phyloP scores from a whole-genome alignment of 2,329 filamentous ascomycete species.

The Ceratocystis eucalypticola region DNA sequence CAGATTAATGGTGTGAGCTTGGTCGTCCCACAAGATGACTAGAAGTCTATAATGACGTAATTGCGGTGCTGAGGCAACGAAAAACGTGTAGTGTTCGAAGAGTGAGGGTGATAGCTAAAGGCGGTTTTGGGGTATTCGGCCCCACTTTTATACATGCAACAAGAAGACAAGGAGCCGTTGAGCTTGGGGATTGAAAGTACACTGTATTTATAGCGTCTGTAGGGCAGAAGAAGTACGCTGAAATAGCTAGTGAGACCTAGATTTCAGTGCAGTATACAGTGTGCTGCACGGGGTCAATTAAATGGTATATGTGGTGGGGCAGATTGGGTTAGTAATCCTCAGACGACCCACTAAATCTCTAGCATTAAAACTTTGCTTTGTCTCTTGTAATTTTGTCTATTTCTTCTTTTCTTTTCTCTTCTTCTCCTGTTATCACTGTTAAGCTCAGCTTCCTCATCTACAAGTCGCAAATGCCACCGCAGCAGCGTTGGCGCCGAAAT shows the following conservation, averaged over 20 bases:
- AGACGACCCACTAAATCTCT: constrained; percentile 16
- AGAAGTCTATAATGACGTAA: not conserved
- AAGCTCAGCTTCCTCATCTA: not conserved
- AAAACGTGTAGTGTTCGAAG: not conserved
- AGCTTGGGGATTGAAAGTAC: not conserved
- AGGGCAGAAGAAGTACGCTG: not conserved
- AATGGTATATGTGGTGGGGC: not conserved
- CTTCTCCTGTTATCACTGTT: constrained; percentile 17
- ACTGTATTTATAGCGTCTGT: not conserved
- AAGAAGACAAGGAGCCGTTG: not conserved
- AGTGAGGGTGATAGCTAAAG: not conserved
- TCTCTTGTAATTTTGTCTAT: constrained; percentile 7
- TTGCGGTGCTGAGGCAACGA: not conserved
- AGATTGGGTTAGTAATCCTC: constrained; percentile 4
- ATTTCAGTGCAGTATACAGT: not conserved
- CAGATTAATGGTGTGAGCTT: not conserved
- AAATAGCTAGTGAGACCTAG: not conserved
- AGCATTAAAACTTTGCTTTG: constrained; percentile 16
- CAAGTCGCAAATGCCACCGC: constrained; percentile 16
- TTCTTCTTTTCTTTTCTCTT: constrained; percentile 19
- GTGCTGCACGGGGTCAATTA: not conserved
- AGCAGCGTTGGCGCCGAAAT: constrained; percentile 18
- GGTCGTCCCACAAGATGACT: not conserved
- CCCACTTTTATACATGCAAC: not conserved
- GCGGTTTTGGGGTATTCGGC: not conserved